Evolutionary conservation across 768 basidiomycete genomes (phyloP).

Genomic region (Boletus eberwhitei): DNA sequence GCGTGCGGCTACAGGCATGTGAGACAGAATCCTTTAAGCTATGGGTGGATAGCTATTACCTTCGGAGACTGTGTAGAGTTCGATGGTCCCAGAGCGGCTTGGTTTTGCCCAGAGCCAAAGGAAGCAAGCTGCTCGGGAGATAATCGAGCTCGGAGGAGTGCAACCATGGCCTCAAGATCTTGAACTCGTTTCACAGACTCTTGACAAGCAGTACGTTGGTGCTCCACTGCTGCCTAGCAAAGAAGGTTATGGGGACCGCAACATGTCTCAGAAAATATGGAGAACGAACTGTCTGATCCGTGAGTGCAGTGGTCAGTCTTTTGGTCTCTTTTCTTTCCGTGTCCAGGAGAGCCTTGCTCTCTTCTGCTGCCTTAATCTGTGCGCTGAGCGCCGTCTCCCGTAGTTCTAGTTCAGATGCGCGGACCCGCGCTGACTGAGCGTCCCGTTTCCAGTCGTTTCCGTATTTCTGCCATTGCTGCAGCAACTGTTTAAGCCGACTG

Average conservation of each 20-base stretch:
- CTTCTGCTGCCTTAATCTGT: slow-evolving; percentile 13
- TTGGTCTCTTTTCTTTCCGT: slow-evolving; percentile 13
- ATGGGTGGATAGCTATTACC: slow-evolving; percentile 6
- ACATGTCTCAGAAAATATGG: background rate
- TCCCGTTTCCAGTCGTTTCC: slow-evolving; percentile 25
- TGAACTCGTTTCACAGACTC: slow-evolving; percentile 11
- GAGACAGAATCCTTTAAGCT: background rate
- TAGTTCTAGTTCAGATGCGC: slow-evolving; percentile 10
- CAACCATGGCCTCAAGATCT: slow-evolving; percentile 18
- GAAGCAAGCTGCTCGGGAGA: slow-evolving; percentile 19
- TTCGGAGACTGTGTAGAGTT: background rate
- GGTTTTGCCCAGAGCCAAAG: slow-evolving; percentile 4
- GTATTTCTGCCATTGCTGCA: slow-evolving; percentile 26
- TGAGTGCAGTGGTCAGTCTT: slow-evolving; percentile 13
- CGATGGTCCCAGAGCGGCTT: background rate
- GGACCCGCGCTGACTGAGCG: slow-evolving; percentile 12
- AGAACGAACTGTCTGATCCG: slow-evolving; percentile 22
- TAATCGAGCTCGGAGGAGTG: slow-evolving; percentile 17
- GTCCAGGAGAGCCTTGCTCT: slow-evolving; percentile 3
- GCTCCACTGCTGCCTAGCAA: slow-evolving; percentile 12
- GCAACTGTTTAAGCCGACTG: slow-evolving; percentile 15
- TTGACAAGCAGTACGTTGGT: slow-evolving; percentile 10
- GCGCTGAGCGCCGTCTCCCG: slow-evolving; percentile 9
- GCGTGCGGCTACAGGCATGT: slow-evolving; percentile 7
- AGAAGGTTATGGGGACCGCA: background rate